These are phyloP conservation scores for Eruca vesicaria DNA, from an alignment of 441 rosid species.

Conservation along the genomic window DNA sequence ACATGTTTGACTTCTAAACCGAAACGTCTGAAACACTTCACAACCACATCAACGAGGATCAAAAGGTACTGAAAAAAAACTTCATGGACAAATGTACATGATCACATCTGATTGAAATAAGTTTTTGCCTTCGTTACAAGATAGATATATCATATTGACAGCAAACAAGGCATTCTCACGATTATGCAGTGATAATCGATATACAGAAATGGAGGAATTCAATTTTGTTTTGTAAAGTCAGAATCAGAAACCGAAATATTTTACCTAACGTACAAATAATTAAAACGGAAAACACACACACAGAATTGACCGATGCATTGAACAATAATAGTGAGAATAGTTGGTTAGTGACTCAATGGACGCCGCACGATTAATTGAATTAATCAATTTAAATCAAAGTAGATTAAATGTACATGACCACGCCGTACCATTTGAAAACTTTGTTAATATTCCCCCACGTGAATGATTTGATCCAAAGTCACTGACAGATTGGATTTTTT, in stretches of 20 bases:
- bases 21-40: neutral
- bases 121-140: neutral
- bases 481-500: slow-evolving; percentile 25
- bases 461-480: slow-evolving; percentile 34
- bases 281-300: neutral
- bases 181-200: neutral
- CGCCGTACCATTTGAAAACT: slow-evolving; percentile 24
- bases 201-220: neutral
- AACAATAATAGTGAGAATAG: neutral
- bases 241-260: neutral
- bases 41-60: neutral
- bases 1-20: neutral
- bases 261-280: neutral
- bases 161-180: neutral
- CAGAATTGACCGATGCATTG: slow-evolving; percentile 4
- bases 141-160: neutral
- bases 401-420: slow-evolving; percentile 35
- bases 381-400: neutral
- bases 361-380: slow-evolving; percentile 25
- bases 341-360: neutral
- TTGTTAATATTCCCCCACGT: slow-evolving; percentile 28
- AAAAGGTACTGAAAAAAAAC: neutral
- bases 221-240: neutral
- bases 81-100: neutral
- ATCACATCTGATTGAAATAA: neutral